These are phyloP conservation scores for Cordia subcordata DNA, from an alignment of 257 asterid species.

Conservation along the genomic window DNA sequence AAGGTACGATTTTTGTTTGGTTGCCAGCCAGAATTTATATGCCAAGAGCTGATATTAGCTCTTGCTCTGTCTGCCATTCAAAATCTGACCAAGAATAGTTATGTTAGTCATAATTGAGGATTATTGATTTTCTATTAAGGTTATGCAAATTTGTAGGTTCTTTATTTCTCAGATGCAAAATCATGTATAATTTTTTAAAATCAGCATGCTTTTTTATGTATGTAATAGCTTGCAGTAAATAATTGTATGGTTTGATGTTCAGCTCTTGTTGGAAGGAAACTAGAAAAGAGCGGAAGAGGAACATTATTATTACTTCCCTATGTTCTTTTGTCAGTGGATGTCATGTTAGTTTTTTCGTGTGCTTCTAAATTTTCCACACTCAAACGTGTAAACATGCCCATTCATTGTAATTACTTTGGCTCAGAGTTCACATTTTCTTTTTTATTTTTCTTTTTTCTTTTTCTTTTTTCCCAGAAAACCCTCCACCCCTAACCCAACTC, in stretches of 20 bases:
- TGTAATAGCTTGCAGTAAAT: not conserved
- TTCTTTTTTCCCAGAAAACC: too few species aligned
- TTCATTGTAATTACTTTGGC: too few species aligned
- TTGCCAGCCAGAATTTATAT: slow-evolving; percentile 7
- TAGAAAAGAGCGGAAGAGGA: not conserved
- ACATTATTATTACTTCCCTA: too few species aligned
- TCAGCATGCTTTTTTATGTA: not conserved
- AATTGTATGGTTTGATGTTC: not conserved
- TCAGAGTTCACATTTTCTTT: too few species aligned
- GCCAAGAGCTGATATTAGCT: slow-evolving; percentile 11
- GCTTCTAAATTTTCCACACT: too few species aligned
- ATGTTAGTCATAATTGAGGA: slow-evolving; percentile 8
- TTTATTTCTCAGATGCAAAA: slow-evolving; percentile 1
- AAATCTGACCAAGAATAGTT: not conserved
- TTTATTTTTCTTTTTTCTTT: too few species aligned
- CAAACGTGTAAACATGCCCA: too few species aligned
- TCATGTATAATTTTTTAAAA: slow-evolving; percentile 14
- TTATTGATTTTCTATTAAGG: not conserved
- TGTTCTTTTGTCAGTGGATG: not conserved
- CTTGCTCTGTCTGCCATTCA: slow-evolving; percentile 12
- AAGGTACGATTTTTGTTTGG: slow-evolving; percentile 22
- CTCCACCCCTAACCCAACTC: too few species aligned
- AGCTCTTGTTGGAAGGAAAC: not conserved
- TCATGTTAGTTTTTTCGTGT: not conserved
- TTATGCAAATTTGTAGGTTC: not conserved